Conservation (phyloP, 2,329 filamentous ascomycete species). For the Ceratocystis eucalypticola region DNA sequence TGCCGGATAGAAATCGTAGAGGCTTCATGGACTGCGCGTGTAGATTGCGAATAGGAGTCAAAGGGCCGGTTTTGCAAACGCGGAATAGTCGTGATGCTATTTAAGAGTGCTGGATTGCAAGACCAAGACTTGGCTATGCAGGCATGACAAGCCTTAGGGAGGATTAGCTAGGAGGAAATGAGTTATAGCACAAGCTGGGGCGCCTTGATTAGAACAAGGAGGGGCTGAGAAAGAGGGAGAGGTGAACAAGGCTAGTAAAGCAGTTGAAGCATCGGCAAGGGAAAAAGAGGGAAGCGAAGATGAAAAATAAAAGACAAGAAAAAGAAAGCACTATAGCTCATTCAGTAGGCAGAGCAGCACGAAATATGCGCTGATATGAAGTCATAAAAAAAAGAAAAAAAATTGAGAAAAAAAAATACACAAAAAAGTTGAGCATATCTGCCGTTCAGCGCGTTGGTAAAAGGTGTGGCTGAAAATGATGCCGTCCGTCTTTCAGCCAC, state of each 20-base stretch:
- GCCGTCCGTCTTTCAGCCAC: neutral
- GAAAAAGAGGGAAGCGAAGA: neutral
- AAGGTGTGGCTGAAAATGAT: neutral
- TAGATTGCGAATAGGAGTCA: neutral
- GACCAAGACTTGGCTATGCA: neutral
- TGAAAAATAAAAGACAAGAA: neutral
- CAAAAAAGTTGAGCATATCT: neutral
- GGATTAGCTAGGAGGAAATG: neutral
- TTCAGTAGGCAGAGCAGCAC: neutral
- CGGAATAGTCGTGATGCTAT: neutral
- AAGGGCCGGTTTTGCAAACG: neutral
- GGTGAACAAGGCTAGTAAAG: neutral
- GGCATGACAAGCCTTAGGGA: neutral
- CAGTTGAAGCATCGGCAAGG: neutral
- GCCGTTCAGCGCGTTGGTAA: neutral
- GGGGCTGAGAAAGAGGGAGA: neutral
- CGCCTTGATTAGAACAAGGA: neutral
- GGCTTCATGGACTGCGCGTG: constrained; percentile 4
- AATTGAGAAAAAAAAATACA: neutral
- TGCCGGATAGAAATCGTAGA: constrained; percentile 5
- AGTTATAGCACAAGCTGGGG: neutral
- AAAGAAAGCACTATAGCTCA: neutral
- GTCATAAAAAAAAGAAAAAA: neutral
- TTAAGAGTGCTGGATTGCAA: neutral
- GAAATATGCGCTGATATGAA: neutral